A percentile compares a stretch with the other conserved stretches of the same genome.
These are phyloP conservation scores for Fusarium anthophilum DNA, from an alignment of 2,329 filamentous ascomycete species.

Conservation along the genomic window DNA sequence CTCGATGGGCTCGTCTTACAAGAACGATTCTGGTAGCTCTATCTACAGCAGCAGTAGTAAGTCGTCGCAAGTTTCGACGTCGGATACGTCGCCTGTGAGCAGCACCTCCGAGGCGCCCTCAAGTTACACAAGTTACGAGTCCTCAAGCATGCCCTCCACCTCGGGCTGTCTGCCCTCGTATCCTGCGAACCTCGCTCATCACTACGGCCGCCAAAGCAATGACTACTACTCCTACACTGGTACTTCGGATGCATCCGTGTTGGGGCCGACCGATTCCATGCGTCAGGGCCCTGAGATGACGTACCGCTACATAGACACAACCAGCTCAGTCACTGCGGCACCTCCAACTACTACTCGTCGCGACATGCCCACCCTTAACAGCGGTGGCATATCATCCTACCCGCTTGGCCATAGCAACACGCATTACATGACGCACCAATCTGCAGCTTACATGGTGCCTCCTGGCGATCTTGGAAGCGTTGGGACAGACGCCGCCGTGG, in stretches of 20 bases:
- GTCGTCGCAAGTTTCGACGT: constrained; percentile 25
- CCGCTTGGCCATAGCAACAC: constrained; percentile 18
- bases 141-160: constrained; percentile 32
- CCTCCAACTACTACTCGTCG: constrained; percentile 18
- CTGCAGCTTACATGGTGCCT: constrained; percentile 34
- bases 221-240: constrained; percentile 34
- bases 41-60: constrained; percentile 36
- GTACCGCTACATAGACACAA: constrained; percentile 47
- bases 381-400: constrained; percentile 10
- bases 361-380: constrained; percentile 20
- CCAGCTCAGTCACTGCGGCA: constrained; percentile 25
- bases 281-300: constrained; percentile 37
- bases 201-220: constrained; percentile 25
- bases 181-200: constrained; percentile 25
- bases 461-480: constrained; percentile 20
- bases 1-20: constrained; percentile 35
- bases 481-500: constrained; percentile 5
- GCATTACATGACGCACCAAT: constrained; percentile 18
- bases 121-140: constrained; percentile 40
- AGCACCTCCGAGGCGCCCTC: constrained; percentile 33
- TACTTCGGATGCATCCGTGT: constrained; percentile 22
- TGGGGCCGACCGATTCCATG: constrained; percentile 18
- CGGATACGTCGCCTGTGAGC: constrained; percentile 34
- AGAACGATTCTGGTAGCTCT: constrained; percentile 40
- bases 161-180: constrained; percentile 28